phyloP scores from a whole-genome alignment of 108 stramenopile species.

The Pelagomonas calceolata region DNA sequence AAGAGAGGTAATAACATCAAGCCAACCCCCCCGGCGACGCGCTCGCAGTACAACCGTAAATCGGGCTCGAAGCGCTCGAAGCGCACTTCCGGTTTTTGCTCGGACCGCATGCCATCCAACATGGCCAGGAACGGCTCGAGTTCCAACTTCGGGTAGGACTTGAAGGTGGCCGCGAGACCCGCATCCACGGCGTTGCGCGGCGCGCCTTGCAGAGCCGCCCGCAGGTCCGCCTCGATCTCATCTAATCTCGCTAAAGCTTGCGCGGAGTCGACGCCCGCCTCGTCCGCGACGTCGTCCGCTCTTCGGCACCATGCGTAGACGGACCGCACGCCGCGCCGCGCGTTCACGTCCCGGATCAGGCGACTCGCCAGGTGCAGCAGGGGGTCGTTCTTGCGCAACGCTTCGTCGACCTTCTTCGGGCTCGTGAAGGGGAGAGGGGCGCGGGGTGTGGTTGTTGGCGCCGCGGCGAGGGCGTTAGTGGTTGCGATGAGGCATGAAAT shows the following conservation, averaged over 20 bases:
- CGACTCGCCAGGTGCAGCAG: not conserved
- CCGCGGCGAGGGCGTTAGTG: too few species aligned
- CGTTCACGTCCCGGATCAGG: not conserved
- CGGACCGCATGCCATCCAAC: conserved; percentile 91
- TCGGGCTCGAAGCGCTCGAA: conserved; percentile 80
- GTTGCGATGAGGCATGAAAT: too few species aligned
- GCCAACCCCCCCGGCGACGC: conserved; percentile 91
- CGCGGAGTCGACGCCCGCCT: not conserved
- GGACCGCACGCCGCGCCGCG: not conserved
- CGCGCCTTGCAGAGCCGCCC: not conserved
- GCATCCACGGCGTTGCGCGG: not conserved
- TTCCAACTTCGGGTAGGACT: conserved; percentile 60
- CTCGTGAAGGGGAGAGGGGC: too few species aligned
- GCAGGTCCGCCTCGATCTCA: not conserved
- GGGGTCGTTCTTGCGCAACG: not conserved
- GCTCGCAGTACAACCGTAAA: conserved; percentile 86
- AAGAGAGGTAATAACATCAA: conserved; percentile 89
- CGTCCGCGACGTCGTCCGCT: not conserved
- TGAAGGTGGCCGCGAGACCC: not conserved
- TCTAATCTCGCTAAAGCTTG: not conserved
- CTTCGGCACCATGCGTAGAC: not conserved
- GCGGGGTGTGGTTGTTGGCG: too few species aligned
- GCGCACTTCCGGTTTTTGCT: conserved; percentile 75
- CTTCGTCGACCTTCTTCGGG: not conserved
- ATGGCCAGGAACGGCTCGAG: conserved; percentile 85